phyloP scores from a whole-genome alignment of 2,329 filamentous ascomycete genomes.

The Aspergillus vadensis region DNA sequence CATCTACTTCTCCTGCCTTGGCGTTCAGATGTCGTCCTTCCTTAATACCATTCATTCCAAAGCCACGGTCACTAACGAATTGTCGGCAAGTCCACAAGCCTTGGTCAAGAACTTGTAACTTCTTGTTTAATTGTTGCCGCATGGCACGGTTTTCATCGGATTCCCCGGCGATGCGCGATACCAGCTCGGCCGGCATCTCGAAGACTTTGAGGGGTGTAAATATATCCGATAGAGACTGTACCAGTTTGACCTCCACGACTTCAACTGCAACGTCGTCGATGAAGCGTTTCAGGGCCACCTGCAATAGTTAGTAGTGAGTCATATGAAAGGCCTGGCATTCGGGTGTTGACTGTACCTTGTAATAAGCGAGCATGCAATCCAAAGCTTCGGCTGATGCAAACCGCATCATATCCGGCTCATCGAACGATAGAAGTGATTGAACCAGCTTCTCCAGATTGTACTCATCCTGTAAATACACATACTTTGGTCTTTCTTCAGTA shows the following conservation, averaged over 20 bases:
- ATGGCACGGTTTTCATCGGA: neutral
- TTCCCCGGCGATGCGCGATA: neutral
- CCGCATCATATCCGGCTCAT: neutral
- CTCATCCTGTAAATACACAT: neutral
- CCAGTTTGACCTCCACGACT: neutral
- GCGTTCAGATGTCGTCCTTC: too few species aligned
- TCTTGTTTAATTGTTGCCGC: neutral
- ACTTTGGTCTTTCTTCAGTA: neutral
- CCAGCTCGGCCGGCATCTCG: neutral
- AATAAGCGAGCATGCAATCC: neutral
- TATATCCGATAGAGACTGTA: neutral
- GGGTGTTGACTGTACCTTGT: too few species aligned
- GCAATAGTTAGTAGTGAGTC: too few species aligned
- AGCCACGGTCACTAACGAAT: neutral
- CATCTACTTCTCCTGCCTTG: too few species aligned
- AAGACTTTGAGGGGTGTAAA: neutral
- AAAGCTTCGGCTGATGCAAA: constrained; percentile 1
- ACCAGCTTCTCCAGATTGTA: neutral
- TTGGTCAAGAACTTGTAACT: neutral
- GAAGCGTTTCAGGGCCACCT: neutral
- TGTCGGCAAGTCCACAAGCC: neutral
- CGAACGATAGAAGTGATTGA: neutral
- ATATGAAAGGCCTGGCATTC: too few species aligned
- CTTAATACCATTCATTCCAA: too few species aligned
- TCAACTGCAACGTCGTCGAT: neutral